Conservation (phyloP, 2,329 filamentous ascomycete species). For the Sarocladiaceae sp. region DNA sequence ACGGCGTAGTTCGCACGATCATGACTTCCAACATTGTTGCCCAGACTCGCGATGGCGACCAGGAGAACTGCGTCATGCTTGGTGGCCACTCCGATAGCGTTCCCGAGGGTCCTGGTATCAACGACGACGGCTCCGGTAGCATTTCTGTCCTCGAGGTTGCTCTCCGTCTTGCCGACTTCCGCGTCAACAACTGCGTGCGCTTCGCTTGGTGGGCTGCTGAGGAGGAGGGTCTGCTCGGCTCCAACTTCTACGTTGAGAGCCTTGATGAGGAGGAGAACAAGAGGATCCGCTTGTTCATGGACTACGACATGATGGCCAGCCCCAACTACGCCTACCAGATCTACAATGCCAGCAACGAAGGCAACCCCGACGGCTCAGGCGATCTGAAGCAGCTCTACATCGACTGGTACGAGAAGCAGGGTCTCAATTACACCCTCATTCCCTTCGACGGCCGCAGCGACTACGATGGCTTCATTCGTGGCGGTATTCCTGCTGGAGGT, state of each 20-base stretch:
- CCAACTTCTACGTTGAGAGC: slow-evolving; percentile 53
- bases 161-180: slow-evolving; percentile 51
- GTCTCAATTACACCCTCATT: slow-evolving; percentile 64
- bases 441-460: slow-evolving; percentile 77
- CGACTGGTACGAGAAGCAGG: slow-evolving; percentile 59
- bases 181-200: slow-evolving; percentile 60
- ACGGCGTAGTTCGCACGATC: slow-evolving; percentile 51
- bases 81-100: slow-evolving; percentile 63
- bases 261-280: slow-evolving; percentile 54
- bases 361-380: slow-evolving; percentile 66
- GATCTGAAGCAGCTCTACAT: slow-evolving; percentile 65
- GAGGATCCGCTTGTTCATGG: slow-evolving; percentile 63
- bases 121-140: slow-evolving; percentile 71
- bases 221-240: slow-evolving; percentile 63
- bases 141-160: slow-evolving; percentile 60
- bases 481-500: slow-evolving; percentile 69
- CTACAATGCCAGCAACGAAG: slow-evolving; percentile 67
- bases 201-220: slow-evolving; percentile 67
- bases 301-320: slow-evolving; percentile 67
- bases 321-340: slow-evolving; percentile 65
- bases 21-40: slow-evolving; percentile 58
- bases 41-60: slow-evolving; percentile 56
- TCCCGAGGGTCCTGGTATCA: slow-evolving; percentile 65
- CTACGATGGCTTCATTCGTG: slow-evolving; percentile 71
- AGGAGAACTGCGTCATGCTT: slow-evolving; percentile 61